Evolutionary conservation across 2,329 filamentous ascomycete genomes (phyloP).

Genomic region (Raffaelea ambrosiae): DNA sequence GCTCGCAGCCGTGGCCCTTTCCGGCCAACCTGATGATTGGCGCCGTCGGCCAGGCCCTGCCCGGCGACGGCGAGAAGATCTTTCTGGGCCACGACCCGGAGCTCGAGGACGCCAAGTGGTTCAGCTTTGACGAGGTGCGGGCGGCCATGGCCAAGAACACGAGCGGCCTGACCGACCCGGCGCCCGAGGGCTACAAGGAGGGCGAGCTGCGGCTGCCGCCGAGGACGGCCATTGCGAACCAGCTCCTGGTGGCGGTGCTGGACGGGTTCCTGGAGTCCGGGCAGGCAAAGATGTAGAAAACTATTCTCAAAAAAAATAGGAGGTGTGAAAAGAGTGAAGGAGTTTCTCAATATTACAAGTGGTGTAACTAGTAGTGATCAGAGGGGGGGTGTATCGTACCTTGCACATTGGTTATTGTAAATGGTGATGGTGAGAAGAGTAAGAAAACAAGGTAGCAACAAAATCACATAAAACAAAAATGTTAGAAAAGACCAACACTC

Average conservation of each 20-base stretch:
- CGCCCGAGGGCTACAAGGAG: constrained; percentile 62
- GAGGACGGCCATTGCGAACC: constrained; percentile 83
- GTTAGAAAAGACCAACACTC: neutral
- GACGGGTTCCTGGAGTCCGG: constrained; percentile 58
- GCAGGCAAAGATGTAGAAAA: constrained; percentile 38
- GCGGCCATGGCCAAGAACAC: constrained; percentile 62
- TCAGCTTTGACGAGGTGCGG: constrained; percentile 68
- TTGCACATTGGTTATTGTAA: no score
- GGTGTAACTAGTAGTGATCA: no score
- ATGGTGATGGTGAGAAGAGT: no score
- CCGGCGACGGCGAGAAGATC: constrained; percentile 67
- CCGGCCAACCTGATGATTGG: constrained; percentile 80
- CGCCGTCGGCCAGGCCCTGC: constrained; percentile 77
- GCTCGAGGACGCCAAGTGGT: constrained; percentile 85
- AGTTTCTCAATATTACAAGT: no score
- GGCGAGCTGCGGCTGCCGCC: constrained; percentile 75
- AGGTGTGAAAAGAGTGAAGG: no score
- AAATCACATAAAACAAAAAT: neutral
- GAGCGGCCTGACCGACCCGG: constrained; percentile 55
- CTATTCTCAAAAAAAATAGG: no score
- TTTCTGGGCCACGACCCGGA: constrained; percentile 83
- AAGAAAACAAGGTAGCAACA: neutral
- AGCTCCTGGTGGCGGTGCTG: constrained; percentile 71
- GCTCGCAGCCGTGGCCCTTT: constrained; percentile 81
- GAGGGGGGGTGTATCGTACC: no score